Percentiles rank a stretch among this genome's conserved stretches.
Conservation (phyloP, 805 yeast genomes). For the Ogataea populi-albae region DNA sequence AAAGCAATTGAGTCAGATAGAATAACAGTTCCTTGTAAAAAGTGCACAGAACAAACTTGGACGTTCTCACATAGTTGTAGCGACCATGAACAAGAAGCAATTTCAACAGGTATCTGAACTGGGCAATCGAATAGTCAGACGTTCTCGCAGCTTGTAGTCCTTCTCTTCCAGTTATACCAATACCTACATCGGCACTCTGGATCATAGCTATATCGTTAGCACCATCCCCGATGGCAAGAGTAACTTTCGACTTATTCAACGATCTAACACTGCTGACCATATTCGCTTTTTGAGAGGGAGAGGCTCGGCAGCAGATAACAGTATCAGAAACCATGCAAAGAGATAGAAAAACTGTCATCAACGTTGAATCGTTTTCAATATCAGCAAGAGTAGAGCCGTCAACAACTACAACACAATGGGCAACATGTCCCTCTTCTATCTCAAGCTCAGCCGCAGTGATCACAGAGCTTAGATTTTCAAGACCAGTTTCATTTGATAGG, state of each 20-base stretch:
- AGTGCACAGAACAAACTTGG: slow-evolving; percentile 88
- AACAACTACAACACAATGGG: slow-evolving; percentile 91
- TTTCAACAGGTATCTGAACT: slow-evolving; percentile 80
- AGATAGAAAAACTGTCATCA: slow-evolving; percentile 75
- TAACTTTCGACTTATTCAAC: slow-evolving; percentile 66
- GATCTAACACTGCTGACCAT: slow-evolving; percentile 81
- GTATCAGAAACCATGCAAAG: slow-evolving; percentile 86
- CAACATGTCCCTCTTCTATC: slow-evolving; percentile 68
- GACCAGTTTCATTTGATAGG: slow-evolving; percentile 37
- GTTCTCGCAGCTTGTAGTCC: slow-evolving; percentile 96
- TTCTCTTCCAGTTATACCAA: slow-evolving; percentile 96
- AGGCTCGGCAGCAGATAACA: slow-evolving; percentile 92
- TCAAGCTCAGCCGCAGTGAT: slow-evolving; percentile 77
- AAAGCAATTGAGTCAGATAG: slow-evolving; percentile 83
- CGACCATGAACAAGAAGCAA: slow-evolving; percentile 91
- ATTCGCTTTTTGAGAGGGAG: slow-evolving; percentile 93
- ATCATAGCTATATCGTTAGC: slow-evolving; percentile 99
- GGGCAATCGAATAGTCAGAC: slow-evolving; percentile 93
- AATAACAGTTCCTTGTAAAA: slow-evolving; percentile 92
- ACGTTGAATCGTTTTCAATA: slow-evolving; percentile 69
- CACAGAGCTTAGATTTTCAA: slow-evolving; percentile 58
- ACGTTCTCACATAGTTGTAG: slow-evolving; percentile 88
- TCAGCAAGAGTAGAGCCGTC: slow-evolving; percentile 85
- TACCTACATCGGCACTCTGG: slow-evolving; percentile 96
- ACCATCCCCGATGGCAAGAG: slow-evolving; percentile 97